Percentiles rank a stretch among this genome's conserved stretches.
Evolutionary conservation across 352 stramenopile species (phyloP).

Genomic region (Phytophthora vignae): DNA sequence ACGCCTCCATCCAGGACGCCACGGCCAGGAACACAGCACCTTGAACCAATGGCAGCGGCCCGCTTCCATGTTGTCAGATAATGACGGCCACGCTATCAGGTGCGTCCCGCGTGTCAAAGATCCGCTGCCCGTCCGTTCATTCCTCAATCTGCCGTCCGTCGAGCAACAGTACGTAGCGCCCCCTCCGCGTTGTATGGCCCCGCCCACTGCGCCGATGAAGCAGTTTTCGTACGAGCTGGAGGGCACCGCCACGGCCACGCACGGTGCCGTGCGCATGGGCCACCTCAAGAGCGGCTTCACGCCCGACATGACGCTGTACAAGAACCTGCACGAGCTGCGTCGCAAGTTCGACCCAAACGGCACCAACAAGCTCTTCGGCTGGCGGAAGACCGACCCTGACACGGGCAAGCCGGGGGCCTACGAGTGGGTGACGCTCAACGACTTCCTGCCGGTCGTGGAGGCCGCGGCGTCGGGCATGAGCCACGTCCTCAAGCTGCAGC

Average conservation of each 20-base stretch:
- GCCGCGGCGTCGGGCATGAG: slow-evolving; percentile 46
- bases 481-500: slow-evolving; percentile 36
- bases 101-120: slow-evolving; percentile 7
- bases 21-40: not conserved
- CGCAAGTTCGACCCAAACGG: slow-evolving; percentile 48
- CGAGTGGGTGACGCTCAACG: slow-evolving; percentile 62
- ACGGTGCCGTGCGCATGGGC: slow-evolving; percentile 37
- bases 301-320: slow-evolving; percentile 54
- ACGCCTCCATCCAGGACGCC: too few relatives aligned
- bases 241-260: slow-evolving; percentile 35
- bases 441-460: slow-evolving; percentile 58
- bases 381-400: slow-evolving; percentile 42
- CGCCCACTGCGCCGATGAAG: slow-evolving; percentile 14
- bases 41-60: not conserved
- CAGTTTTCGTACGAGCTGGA: slow-evolving; percentile 39
- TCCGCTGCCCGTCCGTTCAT: slow-evolving; percentile 1
- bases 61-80: not conserved
- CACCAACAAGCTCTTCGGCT: slow-evolving; percentile 59
- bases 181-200: not conserved
- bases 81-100: not conserved
- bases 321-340: slow-evolving; percentile 47
- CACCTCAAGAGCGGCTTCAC: slow-evolving; percentile 34
- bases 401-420: slow-evolving; percentile 48
- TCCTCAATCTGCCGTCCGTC: slow-evolving; percentile 5
- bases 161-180: not conserved